These are phyloP conservation scores for Ogataea haglerorum DNA, from an alignment of 805 yeast genomes.

Conservation along the genomic window DNA sequence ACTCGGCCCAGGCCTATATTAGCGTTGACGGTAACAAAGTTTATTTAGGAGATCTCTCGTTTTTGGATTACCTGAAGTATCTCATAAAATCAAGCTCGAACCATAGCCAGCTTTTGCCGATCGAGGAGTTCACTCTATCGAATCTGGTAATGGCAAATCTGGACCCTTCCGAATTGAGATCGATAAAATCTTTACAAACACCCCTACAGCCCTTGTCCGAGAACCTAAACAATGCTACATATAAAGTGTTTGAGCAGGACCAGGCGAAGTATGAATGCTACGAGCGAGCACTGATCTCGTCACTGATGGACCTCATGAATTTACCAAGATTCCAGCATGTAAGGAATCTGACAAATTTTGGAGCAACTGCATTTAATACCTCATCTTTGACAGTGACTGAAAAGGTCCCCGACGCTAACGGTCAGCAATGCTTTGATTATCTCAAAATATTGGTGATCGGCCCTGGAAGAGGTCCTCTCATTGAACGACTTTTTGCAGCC, in stretches of 20 bases:
- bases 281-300: slow-evolving; percentile 57
- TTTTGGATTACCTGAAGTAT: slow-evolving; percentile 30
- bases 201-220: slow-evolving; percentile 75
- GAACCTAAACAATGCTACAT: slow-evolving; percentile 56
- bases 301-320: slow-evolving; percentile 39
- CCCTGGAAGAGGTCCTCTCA: slow-evolving; percentile 85
- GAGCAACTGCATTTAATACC: slow-evolving; percentile 20
- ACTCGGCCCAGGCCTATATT: slow-evolving; percentile 18
- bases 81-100: slow-evolving; percentile 17
- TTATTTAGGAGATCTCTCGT: slow-evolving; percentile 28
- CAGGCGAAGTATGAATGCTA: slow-evolving; percentile 64
- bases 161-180: slow-evolving; percentile 9
- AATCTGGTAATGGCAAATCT: slow-evolving; percentile 17
- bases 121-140: slow-evolving; percentile 27
- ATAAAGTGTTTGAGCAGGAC: slow-evolving; percentile 72
- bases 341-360: slow-evolving; percentile 15
- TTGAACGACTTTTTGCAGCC: slow-evolving; percentile 49
- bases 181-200: slow-evolving; percentile 26
- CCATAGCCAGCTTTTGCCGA: slow-evolving; percentile 27
- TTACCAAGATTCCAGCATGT: slow-evolving; percentile 20
- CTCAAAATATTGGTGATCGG: slow-evolving; percentile 64
- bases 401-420: background rate
- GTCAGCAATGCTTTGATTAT: background rate
- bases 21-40: slow-evolving; percentile 20
- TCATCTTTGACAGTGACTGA: slow-evolving; percentile 19